Conservation (phyloP, 1,139 yeast species). For the Taphrina communis region DNA sequence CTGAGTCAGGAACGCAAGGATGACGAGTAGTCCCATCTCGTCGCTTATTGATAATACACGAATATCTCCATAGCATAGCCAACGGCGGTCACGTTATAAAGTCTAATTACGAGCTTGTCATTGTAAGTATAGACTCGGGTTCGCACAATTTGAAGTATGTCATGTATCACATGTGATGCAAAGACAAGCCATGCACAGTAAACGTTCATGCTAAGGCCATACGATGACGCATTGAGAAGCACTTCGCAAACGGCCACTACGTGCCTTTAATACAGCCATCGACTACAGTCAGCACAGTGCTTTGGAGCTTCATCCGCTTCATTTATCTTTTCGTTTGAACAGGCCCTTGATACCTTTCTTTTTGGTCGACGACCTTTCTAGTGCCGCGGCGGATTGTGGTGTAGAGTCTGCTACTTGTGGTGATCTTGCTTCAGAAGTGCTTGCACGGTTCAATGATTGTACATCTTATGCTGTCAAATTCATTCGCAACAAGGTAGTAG, state of each 20-base stretch:
- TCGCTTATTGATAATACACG: too few relatives aligned
- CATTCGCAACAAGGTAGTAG: not conserved
- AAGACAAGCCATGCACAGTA: not conserved
- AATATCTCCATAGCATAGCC: slow-evolving; percentile 2
- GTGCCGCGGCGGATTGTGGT: slow-evolving; percentile 2
- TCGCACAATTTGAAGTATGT: not conserved
- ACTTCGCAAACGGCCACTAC: too few relatives aligned
- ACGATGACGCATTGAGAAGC: too few relatives aligned
- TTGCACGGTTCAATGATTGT: not conserved
- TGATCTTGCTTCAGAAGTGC: not conserved
- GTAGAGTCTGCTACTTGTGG: not conserved
- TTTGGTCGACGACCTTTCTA: slow-evolving; percentile 23
- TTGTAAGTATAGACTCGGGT: not conserved
- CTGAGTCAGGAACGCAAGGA: slow-evolving; percentile 8
- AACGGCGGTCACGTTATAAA: not conserved
- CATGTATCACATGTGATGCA: not conserved
- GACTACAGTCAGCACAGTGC: not conserved
- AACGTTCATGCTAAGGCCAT: too few relatives aligned
- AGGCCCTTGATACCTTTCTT: slow-evolving; percentile 30
- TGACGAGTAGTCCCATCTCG: not conserved
- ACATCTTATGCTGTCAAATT: slow-evolving; percentile 1
- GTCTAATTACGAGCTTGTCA: not conserved
- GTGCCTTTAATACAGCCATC: too few relatives aligned
- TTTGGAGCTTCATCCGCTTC: not conserved
- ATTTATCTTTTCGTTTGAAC: slow-evolving; percentile 30